Evolutionary conservation across 2,329 filamentous ascomycete species (phyloP).

Genomic region (Alternaria alternata): DNA sequence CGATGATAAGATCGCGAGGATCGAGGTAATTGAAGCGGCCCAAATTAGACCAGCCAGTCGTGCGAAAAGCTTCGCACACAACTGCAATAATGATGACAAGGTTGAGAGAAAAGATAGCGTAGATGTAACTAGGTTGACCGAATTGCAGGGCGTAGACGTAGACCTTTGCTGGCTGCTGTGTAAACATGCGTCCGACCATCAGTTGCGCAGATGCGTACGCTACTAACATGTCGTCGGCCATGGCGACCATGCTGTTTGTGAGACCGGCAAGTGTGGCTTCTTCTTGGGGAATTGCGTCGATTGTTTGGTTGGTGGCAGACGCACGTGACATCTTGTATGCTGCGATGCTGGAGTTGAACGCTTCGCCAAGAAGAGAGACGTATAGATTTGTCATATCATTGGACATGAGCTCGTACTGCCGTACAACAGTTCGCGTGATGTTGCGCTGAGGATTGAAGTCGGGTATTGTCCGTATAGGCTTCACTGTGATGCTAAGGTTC

Average conservation of each 20-base stretch:
- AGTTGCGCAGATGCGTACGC: slow-evolving; percentile 47
- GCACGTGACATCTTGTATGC: slow-evolving; percentile 35
- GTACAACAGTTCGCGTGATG: slow-evolving; percentile 39
- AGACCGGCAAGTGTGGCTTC: slow-evolving; percentile 37
- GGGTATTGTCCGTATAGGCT: slow-evolving; percentile 13
- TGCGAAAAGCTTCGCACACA: slow-evolving; percentile 33
- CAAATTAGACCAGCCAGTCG: slow-evolving; percentile 32
- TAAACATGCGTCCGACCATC: slow-evolving; percentile 39
- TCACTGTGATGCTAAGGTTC: slow-evolving; percentile 40
- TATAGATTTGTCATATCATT: slow-evolving; percentile 52
- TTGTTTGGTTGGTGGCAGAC: slow-evolving; percentile 3
- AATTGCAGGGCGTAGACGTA: slow-evolving; percentile 33
- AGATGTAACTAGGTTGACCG: slow-evolving; percentile 40
- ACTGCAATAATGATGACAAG: slow-evolving; percentile 33
- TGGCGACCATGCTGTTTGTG: slow-evolving; percentile 33
- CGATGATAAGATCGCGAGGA: slow-evolving; percentile 39
- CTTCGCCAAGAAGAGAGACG: slow-evolving; percentile 48
- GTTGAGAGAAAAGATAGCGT: slow-evolving; percentile 40
- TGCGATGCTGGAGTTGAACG: slow-evolving; percentile 46
- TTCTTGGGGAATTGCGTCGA: slow-evolving; percentile 23
- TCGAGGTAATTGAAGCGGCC: slow-evolving; percentile 42
- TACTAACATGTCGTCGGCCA: slow-evolving; percentile 42
- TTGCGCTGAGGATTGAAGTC: slow-evolving; percentile 44
- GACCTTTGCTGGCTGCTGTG: slow-evolving; percentile 21
- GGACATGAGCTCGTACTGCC: slow-evolving; percentile 48